A percentile compares a stretch with the other conserved stretches of the same genome.
Evolutionary conservation across 2,329 filamentous ascomycete species (phyloP).

Genomic region (Cladosporium phlei): DNA sequence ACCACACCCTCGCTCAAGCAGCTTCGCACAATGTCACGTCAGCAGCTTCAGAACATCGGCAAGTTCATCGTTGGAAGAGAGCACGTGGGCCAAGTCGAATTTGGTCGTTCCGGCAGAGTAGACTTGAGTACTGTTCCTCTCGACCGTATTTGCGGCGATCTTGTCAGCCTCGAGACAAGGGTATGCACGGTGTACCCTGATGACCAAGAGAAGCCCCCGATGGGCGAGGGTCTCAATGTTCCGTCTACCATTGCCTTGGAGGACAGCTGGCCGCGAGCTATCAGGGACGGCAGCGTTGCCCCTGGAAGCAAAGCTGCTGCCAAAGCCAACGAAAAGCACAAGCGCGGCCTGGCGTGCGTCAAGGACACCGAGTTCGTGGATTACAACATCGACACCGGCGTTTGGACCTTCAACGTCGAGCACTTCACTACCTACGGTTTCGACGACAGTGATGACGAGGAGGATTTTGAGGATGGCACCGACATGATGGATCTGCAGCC

Average conservation of each 20-base stretch:
- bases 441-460: conserved; percentile 64
- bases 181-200: conserved; percentile 83
- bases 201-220: conserved; percentile 69
- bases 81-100: conserved; percentile 74
- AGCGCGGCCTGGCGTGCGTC: conserved; percentile 75
- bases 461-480: conserved; percentile 51
- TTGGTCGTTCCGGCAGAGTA: conserved; percentile 59
- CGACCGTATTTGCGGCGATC: conserved; percentile 70
- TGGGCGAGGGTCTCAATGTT: conserved; percentile 86
- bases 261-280: conserved; percentile 83
- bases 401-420: conserved; percentile 89
- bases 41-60: conserved; percentile 68
- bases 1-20: conserved; percentile 72
- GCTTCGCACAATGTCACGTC: conserved; percentile 71
- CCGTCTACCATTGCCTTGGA: conserved; percentile 82
- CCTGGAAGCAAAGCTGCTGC: conserved; percentile 47
- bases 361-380: conserved; percentile 73
- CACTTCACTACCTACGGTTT: conserved; percentile 96
- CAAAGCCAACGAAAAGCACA: conserved; percentile 71
- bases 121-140: conserved; percentile 76
- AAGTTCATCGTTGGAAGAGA: conserved; percentile 78
- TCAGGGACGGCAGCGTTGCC: conserved; percentile 19
- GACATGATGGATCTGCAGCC: conserved; percentile 13
- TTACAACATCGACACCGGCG: conserved; percentile 73
- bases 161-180: conserved; percentile 72